Percentiles rank a stretch among this genome's conserved stretches.
Evolutionary conservation across 2,329 filamentous ascomycete genomes (phyloP).

Genomic region (Coccinonectria pachysandricola): DNA sequence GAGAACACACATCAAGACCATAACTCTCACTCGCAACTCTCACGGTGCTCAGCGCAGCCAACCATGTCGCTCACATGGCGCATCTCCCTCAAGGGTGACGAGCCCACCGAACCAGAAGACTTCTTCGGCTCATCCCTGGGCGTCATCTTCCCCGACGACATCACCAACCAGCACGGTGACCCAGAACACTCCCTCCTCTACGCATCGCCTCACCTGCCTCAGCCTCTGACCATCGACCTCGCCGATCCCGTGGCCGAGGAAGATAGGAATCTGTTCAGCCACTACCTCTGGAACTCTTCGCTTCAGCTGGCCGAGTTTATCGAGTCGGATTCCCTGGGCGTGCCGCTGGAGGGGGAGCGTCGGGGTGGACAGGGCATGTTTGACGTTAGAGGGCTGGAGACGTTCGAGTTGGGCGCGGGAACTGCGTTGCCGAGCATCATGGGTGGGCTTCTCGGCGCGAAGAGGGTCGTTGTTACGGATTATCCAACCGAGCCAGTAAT

Average conservation of each 20-base stretch:
- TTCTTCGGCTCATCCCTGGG: conserved; percentile 48
- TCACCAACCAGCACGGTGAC: conserved; percentile 56
- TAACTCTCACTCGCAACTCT: too few species aligned
- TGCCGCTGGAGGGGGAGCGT: conserved; percentile 9
- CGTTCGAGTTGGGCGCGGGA: conserved; percentile 60
- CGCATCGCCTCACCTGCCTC: conserved; percentile 39
- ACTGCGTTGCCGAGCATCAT: conserved; percentile 44
- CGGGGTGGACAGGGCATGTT: too few species aligned
- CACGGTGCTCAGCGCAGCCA: too few species aligned
- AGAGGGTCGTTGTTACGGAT: conserved; percentile 50
- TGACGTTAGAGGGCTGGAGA: conserved; percentile 38
- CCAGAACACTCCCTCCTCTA: conserved; percentile 49
- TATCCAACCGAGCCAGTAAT: conserved; percentile 55
- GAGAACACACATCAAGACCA: too few species aligned
- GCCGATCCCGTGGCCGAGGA: conserved; percentile 39
- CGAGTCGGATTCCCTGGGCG: conserved; percentile 35
- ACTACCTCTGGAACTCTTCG: conserved; percentile 64
- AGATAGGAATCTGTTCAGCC: conserved; percentile 53
- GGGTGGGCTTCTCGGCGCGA: conserved; percentile 35
- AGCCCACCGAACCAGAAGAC: conserved; percentile 39
- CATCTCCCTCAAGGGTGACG: conserved; percentile 18
- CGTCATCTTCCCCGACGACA: conserved; percentile 58
- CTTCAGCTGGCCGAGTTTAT: conserved; percentile 45
- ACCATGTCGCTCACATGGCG: conserved; percentile 35
- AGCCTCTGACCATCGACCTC: conserved; percentile 33